Conservation (phyloP, 345 rosid genomes). For the Kandelia obovata region DNA sequence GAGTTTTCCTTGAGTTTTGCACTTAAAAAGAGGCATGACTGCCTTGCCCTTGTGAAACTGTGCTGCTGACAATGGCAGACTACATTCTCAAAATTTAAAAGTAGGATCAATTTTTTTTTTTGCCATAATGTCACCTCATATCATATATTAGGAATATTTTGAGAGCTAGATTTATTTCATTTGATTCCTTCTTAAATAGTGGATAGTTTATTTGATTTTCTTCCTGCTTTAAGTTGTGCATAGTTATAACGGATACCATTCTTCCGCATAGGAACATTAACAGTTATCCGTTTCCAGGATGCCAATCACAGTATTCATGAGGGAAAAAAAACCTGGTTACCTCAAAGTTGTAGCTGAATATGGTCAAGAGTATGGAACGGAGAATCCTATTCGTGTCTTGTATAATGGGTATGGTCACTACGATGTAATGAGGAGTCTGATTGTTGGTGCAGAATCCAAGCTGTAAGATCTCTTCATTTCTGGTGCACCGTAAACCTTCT, state of each 20-base stretch:
- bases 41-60: neutral
- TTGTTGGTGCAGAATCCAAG: conserved; percentile 22
- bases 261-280: neutral
- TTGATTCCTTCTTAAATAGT: too few species aligned
- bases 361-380: conserved; percentile 56
- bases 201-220: too few species aligned
- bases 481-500: too few species aligned
- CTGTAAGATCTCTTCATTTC: conserved; percentile 31
- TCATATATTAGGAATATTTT: neutral
- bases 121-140: neutral
- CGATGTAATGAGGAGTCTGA: conserved; percentile 41
- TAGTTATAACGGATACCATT: neutral
- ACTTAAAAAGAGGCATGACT: neutral
- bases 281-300: conserved; percentile 27
- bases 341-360: conserved; percentile 57
- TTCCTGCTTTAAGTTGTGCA: too few species aligned
- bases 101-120: neutral
- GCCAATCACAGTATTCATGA: conserved; percentile 59
- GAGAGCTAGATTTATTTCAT: neutral
- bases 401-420: conserved; percentile 64
- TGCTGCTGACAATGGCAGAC: neutral
- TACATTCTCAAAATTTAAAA: neutral
- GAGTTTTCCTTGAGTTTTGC: neutral
- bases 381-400: conserved; percentile 50
- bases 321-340: conserved; percentile 30